Conservation (phyloP, 2,329 filamentous ascomycete species). For the Trichoderma citrinoviride region DNA sequence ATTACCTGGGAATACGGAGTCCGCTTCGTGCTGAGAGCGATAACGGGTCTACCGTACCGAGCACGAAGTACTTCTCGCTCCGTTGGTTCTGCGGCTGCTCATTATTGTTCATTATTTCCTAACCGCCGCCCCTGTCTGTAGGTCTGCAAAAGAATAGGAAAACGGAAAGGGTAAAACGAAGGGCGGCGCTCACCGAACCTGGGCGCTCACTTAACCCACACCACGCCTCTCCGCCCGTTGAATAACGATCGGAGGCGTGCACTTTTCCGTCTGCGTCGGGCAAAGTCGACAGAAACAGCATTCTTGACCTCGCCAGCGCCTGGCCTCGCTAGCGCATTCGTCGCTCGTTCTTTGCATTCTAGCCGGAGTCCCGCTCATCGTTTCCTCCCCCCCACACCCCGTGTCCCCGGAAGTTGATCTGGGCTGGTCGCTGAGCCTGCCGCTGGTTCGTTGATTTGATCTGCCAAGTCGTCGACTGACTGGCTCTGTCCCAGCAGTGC, state of each 20-base stretch:
- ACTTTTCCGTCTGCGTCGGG: conserved; percentile 11
- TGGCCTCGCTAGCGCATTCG: conserved; percentile 17
- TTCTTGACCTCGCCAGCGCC: background rate
- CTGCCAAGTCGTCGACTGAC: conserved; percentile 15
- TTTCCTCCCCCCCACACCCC: conserved; percentile 21
- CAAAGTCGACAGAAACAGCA: conserved; percentile 17
- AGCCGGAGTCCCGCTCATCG: conserved; percentile 17
- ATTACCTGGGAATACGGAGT: conserved; percentile 11
- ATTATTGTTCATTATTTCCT: background rate
- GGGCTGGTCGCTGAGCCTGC: conserved; percentile 20
- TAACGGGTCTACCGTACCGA: background rate
- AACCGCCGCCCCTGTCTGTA: background rate
- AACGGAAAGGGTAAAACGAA: background rate
- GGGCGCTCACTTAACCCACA: background rate
- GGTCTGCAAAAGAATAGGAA: background rate
- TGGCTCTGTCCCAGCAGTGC: conserved; percentile 6
- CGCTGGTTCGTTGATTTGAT: conserved; percentile 17
- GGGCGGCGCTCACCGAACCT: background rate
- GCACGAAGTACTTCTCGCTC: background rate
- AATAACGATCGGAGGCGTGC: background rate
- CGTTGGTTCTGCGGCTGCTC: conserved; percentile 8
- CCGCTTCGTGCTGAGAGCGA: background rate
- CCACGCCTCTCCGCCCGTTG: background rate
- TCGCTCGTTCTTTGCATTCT: conserved; percentile 20
- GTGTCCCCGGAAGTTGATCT: conserved; percentile 21